phyloP scores from a whole-genome alignment of 1,139 yeast genomes.

The Saccharomyces hybrid region DNA sequence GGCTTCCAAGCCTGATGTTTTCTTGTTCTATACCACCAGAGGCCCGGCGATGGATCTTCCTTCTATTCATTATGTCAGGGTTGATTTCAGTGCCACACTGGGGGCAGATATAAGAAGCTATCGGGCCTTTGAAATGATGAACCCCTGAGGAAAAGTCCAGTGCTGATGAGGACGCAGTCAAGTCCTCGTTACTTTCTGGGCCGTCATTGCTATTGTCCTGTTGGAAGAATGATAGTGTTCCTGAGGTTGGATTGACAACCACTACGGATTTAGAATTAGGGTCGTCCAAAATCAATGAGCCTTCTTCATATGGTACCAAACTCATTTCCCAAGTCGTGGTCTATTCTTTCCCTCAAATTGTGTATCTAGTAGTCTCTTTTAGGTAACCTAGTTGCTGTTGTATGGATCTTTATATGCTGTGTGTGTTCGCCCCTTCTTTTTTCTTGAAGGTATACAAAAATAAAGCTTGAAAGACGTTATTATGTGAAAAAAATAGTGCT shows the following conservation, averaged over 20 bases:
- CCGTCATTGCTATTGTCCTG: constrained; percentile 11
- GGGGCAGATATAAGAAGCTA: constrained; percentile 15
- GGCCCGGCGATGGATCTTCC: background rate
- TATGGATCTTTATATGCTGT: background rate
- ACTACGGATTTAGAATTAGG: constrained; percentile 27
- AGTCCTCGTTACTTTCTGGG: background rate
- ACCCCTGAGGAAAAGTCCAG: constrained; percentile 1
- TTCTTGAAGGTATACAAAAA: background rate
- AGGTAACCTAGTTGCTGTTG: background rate
- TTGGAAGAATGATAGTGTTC: constrained; percentile 20
- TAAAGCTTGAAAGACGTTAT: background rate
- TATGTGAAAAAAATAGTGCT: background rate
- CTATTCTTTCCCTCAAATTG: background rate
- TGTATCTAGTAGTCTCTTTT: background rate
- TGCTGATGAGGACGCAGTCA: constrained; percentile 4
- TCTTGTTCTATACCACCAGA: background rate
- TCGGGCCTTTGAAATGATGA: constrained; percentile 5
- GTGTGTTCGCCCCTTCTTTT: background rate
- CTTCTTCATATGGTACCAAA: constrained; percentile 25
- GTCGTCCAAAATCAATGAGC: constrained; percentile 27
- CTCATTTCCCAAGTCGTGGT: constrained; percentile 15
- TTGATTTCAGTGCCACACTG: constrained; percentile 14
- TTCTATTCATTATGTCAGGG: background rate
- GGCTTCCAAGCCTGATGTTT: background rate
- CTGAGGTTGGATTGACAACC: constrained; percentile 25